Evolutionary conservation across 2,329 filamentous ascomycete genomes (phyloP).

Genomic region (Alternaria angustiovoidea): DNA sequence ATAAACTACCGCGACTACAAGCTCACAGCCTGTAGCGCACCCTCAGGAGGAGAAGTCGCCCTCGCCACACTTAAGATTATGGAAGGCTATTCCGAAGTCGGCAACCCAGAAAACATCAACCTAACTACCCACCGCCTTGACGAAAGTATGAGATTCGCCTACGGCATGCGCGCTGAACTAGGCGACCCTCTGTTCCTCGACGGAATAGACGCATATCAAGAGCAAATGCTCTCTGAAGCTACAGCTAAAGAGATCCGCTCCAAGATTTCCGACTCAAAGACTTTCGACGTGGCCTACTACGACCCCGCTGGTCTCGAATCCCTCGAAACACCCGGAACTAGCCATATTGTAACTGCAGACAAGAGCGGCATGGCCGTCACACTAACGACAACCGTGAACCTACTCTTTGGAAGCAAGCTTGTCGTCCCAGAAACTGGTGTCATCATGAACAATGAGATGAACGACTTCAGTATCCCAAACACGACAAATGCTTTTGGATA

Average conservation of each 20-base stretch:
- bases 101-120: conserved; percentile 64
- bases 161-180: conserved; percentile 76
- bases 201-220: conserved; percentile 70
- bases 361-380: conserved; percentile 76
- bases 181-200: conserved; percentile 82
- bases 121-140: conserved; percentile 82
- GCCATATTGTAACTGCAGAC: conserved; percentile 77
- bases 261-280: conserved; percentile 75
- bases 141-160: conserved; percentile 90
- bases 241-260: conserved; percentile 67
- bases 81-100: conserved; percentile 75
- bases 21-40: conserved; percentile 74
- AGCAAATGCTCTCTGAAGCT: conserved; percentile 68
- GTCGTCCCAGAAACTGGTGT: conserved; percentile 84
- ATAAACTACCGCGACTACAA: conserved; percentile 70
- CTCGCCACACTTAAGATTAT: conserved; percentile 82
- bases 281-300: conserved; percentile 77
- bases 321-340: conserved; percentile 76
- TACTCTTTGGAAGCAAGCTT: conserved; percentile 81
- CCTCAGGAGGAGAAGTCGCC: conserved; percentile 79
- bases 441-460: conserved; percentile 69
- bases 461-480: conserved; percentile 79
- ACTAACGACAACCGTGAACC: conserved; percentile 86
- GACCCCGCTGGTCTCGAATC: conserved; percentile 72
- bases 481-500: conserved; percentile 84